Evolutionary conservation across 129 eudicot species (phyloP), one percentile per base, ranked within the genome.

Genomic region (Flaveria trinervia): DNA sequence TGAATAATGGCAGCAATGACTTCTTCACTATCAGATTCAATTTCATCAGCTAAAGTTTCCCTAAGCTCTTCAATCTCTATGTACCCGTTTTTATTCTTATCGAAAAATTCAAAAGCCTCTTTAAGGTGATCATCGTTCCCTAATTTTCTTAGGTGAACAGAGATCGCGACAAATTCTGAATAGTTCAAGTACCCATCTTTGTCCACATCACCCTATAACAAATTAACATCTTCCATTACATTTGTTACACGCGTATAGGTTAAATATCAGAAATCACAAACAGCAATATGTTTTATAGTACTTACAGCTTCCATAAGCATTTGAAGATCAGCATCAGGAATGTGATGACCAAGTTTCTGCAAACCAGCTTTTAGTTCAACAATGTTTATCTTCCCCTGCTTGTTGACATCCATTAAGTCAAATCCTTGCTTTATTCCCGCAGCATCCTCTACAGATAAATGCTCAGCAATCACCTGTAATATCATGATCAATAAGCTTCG

Each of bases 21-120:
- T 72, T 93, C 92, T 74, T 90, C 96, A 39, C 79, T 85, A 12
- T 85, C 78, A 36, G 83, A 51, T 48, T 93, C 98, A 9, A 81
- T 81, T 62, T 88, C 98, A 74, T 90, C 92, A 39, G 83, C 83
- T 66, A 93, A 73, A 48, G 96, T 86, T 18, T 85, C 88, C 83
- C 92, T 83, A 36, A 93, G 82, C 77, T 93, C 98, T 33, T 93
- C 94, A 72, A 90, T 79, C 82, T 93, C 98, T 51, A 93, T 90
- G 67, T 83, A 93, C 14, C 96, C 95, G 44, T 70, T 93, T 62
- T 83, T 67, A 80, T 93, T 87, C 51, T 65, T 78, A 78, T 93
- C 98, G 46, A 93, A 93, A 82, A 90, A 93, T 1, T 77, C 84
- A 72, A 93, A 93, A 12, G 98, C 92, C 48, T 91, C 87, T 13